These are phyloP conservation scores for Candida piceae DNA, from an alignment of 805 yeast species.

Conservation along the genomic window DNA sequence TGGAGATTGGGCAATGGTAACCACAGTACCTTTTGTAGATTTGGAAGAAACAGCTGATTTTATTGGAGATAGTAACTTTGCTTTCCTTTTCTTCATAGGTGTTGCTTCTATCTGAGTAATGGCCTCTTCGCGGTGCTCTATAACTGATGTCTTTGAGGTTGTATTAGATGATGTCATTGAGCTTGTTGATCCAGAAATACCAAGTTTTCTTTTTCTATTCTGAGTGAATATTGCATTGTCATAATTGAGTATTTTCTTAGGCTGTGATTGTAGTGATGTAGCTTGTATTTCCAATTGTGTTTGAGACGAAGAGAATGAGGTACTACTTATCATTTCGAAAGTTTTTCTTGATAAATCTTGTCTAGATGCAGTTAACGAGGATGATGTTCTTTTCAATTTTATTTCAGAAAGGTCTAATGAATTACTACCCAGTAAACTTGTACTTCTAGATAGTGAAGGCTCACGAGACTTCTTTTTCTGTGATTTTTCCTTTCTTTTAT, in stretches of 20 bases:
- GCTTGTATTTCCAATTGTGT: conserved; percentile 7
- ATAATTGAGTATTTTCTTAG: neutral
- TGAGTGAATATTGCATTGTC: conserved; percentile 16
- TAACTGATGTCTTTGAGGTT: neutral
- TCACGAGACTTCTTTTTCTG: conserved; percentile 2
- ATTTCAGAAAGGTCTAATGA: neutral
- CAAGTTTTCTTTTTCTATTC: conserved; percentile 14
- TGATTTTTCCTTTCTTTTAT: conserved; percentile 5
- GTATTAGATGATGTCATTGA: too few species aligned
- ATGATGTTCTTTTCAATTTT: conserved; percentile 20
- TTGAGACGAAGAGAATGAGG: conserved; percentile 14
- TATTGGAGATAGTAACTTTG: neutral
- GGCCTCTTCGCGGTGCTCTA: neutral
- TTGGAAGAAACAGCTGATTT: neutral
- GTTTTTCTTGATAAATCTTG: conserved; percentile 26
- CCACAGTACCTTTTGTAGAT: conserved; percentile 2
- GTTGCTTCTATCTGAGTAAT: conserved; percentile 27
- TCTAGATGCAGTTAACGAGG: conserved; percentile 15
- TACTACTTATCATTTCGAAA: conserved; percentile 27
- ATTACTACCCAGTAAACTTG: conserved; percentile 1
- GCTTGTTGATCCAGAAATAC: conserved; percentile 6
- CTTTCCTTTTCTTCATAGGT: conserved; percentile 18
- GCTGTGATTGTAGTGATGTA: conserved; percentile 1
- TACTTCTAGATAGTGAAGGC: neutral
- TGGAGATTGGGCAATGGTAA: conserved; percentile 22